A percentile compares a stretch with the other conserved stretches of the same genome.
Conservation (phyloP, 495 filamentous ascomycete species). For the Delitschia confertaspora region DNA sequence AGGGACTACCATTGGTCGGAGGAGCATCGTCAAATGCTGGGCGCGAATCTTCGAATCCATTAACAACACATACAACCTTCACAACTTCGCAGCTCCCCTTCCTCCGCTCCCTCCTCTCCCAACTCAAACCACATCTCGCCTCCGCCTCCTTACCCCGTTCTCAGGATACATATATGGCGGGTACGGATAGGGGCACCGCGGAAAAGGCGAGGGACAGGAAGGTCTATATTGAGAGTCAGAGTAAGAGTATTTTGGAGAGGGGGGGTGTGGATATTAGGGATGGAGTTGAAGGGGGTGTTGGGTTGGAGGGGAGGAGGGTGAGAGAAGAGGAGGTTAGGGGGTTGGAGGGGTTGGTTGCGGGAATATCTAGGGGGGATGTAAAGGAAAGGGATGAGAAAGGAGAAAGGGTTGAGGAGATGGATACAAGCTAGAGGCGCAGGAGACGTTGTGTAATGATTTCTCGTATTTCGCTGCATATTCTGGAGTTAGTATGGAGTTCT, state of each 20-base stretch:
- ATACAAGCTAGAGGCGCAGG: conserved; percentile 7
- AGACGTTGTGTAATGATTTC: no score
- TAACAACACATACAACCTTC: conserved; percentile 72
- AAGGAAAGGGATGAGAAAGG: conserved; percentile 11
- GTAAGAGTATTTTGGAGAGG: conserved; percentile 27
- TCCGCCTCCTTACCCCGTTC: conserved; percentile 27
- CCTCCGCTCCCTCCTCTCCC: conserved; percentile 55
- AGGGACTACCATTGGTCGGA: conserved; percentile 4
- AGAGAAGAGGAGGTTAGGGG: conserved; percentile 32
- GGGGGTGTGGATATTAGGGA: conserved; percentile 29
- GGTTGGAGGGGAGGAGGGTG: conserved; percentile 26
- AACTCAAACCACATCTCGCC: conserved; percentile 45
- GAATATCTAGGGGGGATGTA: conserved; percentile 9
- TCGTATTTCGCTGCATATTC: no score
- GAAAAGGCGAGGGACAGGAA: conserved; percentile 26
- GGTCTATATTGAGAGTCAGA: conserved; percentile 35
- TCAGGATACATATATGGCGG: no score
- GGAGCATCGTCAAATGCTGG: conserved; percentile 10
- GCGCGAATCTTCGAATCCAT: conserved; percentile 29
- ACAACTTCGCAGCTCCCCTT: conserved; percentile 71
- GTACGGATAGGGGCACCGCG: conserved; percentile 12
- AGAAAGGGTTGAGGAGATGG: conserved; percentile 3
- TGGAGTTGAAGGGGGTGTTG: conserved; percentile 11
- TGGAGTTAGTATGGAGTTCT: no score
- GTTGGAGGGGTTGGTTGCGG: conserved; percentile 31